Conservation (phyloP, 805 yeast species). For the Metschnikowia kunwiensis region DNA sequence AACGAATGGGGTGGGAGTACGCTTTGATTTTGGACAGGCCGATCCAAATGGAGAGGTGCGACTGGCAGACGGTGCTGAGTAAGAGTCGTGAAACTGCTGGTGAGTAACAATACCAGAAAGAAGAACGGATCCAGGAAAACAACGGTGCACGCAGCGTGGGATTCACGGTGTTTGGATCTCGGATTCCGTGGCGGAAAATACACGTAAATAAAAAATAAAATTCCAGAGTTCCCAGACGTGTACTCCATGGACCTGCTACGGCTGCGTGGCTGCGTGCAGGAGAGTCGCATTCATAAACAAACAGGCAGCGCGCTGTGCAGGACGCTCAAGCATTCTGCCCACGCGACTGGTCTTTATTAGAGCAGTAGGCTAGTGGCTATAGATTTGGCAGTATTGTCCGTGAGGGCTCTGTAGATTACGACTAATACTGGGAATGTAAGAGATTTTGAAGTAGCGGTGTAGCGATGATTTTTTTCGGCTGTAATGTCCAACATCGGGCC, state of each 20-base stretch:
- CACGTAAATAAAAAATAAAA: slow-evolving; percentile 1
- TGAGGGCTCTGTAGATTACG: no score
- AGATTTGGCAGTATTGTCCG: no score
- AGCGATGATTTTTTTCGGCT: no score
- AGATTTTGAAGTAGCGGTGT: no score
- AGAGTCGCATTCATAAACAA: neutral
- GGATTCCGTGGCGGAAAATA: neutral
- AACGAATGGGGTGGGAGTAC: slow-evolving; percentile 1
- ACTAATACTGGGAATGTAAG: no score
- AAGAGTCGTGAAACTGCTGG: neutral
- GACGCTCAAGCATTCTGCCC: no score
- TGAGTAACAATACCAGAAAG: neutral
- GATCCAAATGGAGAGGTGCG: slow-evolving; percentile 3
- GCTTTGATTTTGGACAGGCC: slow-evolving; percentile 7
- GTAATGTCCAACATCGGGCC: no score
- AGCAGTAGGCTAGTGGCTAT: no score
- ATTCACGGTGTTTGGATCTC: neutral
- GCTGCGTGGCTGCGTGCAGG: neutral
- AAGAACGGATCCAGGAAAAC: no score
- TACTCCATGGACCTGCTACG: slow-evolving; percentile 5
- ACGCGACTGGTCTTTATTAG: no score
- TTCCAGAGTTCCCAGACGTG: slow-evolving; percentile 7
- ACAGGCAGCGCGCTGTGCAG: neutral
- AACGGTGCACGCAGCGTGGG: no score
- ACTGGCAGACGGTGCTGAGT: neutral